Evolutionary conservation across 1,284 basidiomycete genomes (phyloP).

Genomic region (Ustilago bromivora): DNA sequence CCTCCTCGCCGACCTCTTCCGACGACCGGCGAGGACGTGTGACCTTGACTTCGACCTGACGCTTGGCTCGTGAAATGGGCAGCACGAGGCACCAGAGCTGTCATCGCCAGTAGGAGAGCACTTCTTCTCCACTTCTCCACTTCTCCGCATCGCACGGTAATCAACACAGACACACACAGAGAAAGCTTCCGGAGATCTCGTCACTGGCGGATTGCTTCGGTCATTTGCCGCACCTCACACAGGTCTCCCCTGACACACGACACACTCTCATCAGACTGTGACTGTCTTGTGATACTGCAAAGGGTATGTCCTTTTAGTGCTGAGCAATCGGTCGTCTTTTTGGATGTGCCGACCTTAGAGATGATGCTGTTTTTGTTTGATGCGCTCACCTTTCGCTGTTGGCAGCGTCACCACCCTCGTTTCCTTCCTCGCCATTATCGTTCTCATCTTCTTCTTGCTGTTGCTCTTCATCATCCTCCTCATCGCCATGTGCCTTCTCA

Average conservation of each 20-base stretch:
- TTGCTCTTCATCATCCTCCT: constrained; percentile 8
- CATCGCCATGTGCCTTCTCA: constrained; percentile 47
- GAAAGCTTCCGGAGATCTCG: constrained; percentile 12
- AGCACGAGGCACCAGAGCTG: background rate
- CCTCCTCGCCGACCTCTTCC: constrained; percentile 31
- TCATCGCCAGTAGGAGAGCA: background rate
- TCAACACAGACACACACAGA: background rate
- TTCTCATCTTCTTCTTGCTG: constrained; percentile 3
- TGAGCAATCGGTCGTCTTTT: background rate
- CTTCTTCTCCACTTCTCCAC: background rate
- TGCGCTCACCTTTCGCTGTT: constrained; percentile 3
- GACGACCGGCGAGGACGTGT: constrained; percentile 16
- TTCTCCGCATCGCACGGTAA: constrained; percentile 7
- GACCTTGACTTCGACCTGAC: background rate
- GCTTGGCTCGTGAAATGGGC: constrained; percentile 13
- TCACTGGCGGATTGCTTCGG: constrained; percentile 3
- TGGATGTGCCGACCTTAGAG: background rate
- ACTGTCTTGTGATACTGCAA: background rate
- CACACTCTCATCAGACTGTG: background rate
- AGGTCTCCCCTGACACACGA: background rate
- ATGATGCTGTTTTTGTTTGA: background rate
- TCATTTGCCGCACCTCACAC: background rate
- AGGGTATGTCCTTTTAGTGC: background rate
- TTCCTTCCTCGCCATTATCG: constrained; percentile 13
- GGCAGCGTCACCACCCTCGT: background rate